Base-by-base conservation (phyloP, 345 rosid genomes). In the Ceriops zippeliana region DNA sequence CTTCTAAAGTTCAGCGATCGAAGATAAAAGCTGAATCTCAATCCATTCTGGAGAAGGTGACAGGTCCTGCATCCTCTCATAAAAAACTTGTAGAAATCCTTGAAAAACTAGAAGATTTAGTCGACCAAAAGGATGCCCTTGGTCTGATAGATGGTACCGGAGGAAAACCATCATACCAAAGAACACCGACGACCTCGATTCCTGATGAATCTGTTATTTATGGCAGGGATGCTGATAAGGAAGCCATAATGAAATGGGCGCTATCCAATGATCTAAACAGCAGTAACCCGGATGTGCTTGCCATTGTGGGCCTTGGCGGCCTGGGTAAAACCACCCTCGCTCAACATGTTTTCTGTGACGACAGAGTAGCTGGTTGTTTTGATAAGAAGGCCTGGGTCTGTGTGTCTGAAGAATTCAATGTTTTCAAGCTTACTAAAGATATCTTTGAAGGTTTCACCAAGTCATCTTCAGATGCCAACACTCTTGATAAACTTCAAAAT, bases 291-390 rank as follows among this genome's bases (percentile, higher is more conserved):
- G 56, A 22, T 37, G 76, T 73, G 38, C 34, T 74, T 57, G 49
- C 72, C 2, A 68, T 68, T 19, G 62, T 74, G 35, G 78, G 78
- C 1, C 20, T 63, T 47, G 63, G 67, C 21, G 71, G 76, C 7
- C 5, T 67, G 5, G 76, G 71, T n/a, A 73, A 73, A 51, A 73
- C 73, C 51, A 68, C 73, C 7, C 78, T 68, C 19, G 73, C 73
- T 34, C 78, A 63, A 26, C 19, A 57, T 2, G 65, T 67, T 16
- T 74, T 62, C 52, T 22, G 32, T 3, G 69, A 68, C 10, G n/a
- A 5, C 1, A 42, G 1, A 42, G 1, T 1, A 3, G 0, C 0
- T 13, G 66, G 46, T 6, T 10, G 22, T 2, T 74, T 74, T 49
- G 42, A 63, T 11, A n/a, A 30, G 34, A 49, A 20, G 21, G 60